These are phyloP conservation scores for Fraxinus latifolia DNA, from an alignment of 305 asterid species.

Conservation along the genomic window DNA sequence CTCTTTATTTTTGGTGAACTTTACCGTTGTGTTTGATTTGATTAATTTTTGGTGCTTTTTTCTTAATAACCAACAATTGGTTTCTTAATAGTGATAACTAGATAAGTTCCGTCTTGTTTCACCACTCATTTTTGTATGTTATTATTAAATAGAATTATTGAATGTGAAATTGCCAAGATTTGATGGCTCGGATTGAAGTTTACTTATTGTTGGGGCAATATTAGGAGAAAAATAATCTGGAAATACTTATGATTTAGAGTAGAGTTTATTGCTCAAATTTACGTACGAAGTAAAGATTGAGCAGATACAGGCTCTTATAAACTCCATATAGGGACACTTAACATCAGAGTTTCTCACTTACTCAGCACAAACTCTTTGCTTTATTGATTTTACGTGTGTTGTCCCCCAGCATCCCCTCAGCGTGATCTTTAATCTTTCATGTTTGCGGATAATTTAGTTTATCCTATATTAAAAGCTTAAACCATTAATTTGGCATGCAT, in stretches of 20 bases:
- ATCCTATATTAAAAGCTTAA: background rate
- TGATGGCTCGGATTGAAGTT: background rate
- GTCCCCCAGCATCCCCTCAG: background rate
- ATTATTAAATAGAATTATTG: background rate
- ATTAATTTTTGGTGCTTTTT: slow-evolving; percentile 24
- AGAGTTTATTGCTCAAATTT: background rate
- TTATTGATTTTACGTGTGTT: background rate
- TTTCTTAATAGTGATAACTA: background rate
- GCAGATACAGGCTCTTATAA: background rate
- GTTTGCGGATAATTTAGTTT: background rate
- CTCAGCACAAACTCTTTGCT: background rate
- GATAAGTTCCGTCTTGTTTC: background rate
- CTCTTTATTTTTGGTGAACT: background rate
- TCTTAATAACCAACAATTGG: background rate
- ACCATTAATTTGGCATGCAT: background rate
- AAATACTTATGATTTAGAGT: background rate
- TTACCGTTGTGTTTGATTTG: background rate
- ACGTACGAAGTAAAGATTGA: background rate
- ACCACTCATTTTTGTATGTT: background rate
- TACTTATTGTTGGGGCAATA: background rate
- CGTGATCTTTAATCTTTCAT: background rate
- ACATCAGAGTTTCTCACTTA: background rate
- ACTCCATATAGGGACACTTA: background rate
- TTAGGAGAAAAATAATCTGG: background rate
- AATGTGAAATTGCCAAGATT: background rate